Evolutionary conservation across 1,284 basidiomycete genomes (phyloP), one percentile per base, ranked within the genome.

Genomic region (Inonotus obliquus): DNA sequence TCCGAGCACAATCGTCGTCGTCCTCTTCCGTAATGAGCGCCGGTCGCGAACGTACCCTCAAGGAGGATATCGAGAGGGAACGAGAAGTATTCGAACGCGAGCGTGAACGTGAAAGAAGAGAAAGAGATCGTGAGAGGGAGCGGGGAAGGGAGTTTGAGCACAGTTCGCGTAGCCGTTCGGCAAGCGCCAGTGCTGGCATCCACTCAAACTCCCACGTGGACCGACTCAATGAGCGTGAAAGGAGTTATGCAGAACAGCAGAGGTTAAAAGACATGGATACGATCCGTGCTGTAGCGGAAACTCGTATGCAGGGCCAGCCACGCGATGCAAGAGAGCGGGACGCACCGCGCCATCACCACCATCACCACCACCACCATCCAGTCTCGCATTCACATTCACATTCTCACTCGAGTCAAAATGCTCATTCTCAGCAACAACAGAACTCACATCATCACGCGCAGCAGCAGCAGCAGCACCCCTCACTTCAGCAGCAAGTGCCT

Each of bases 181-280:
- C 58, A 32, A 57, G 48, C 41, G 49, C 23, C 37, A 37, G 48
- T 44, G 57, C 47, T 57, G 57, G 59, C 35, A 19, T 29, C 19
- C 47, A 32, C 32, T 27, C 55, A 17, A 52, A 6, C 17, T 25
- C 37, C 6, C 19, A 39, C 10, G 19, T 7, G 6, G 57, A 59
- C 45, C 54, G 70, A 66, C 72, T 73, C 55, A 65, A 68, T 6
- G 73, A 73, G 7, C 68, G 67, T 44, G 71, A 72, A 27, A 67
- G 69, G 54, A 70, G 71, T 35, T 65, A 69, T 49, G 71, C 67
- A 21, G 68, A 67, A 68, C 48, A 66, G 65, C 38, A 70, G 73
- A 67, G 69, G 53, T 65, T 66, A 61, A 63, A 63, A 44, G 60
- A 65, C 39, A 63, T 63, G 63, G 57, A 62, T n/a, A 35, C 35